Evolutionary conservation across 2,329 filamentous ascomycete genomes (phyloP).

Genomic region (Fusarium miscanthi): DNA sequence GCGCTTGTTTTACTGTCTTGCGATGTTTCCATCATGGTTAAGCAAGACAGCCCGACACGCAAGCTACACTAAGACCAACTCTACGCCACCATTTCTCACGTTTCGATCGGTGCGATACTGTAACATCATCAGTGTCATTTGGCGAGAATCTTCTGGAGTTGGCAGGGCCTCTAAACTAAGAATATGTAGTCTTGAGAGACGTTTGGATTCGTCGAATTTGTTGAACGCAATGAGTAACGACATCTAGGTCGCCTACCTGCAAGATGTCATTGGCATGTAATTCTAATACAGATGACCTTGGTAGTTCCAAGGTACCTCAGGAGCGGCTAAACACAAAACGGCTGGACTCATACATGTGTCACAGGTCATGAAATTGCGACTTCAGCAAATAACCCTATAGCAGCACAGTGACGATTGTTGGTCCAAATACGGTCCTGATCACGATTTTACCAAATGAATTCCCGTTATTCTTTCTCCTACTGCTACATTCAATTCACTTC

Average conservation of each 20-base stretch:
- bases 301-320: not conserved
- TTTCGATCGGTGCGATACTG: constrained; percentile 18
- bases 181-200: not conserved
- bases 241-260: not conserved
- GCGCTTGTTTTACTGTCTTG: constrained; percentile 29
- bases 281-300: not conserved
- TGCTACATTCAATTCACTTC: not conserved
- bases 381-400: constrained; percentile 13
- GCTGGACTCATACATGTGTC: constrained; percentile 15
- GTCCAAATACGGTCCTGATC: not conserved
- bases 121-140: constrained; percentile 26
- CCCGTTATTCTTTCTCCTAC: not conserved
- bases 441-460: not conserved
- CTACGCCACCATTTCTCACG: constrained; percentile 44
- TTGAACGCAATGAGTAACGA: not conserved
- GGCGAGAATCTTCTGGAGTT: constrained; percentile 2
- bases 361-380: constrained; percentile 15
- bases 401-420: constrained; percentile 10
- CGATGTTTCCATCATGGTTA: constrained; percentile 31
- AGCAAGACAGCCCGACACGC: constrained; percentile 42
- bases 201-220: not conserved
- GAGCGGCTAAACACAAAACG: constrained; percentile 4
- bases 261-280: not conserved
- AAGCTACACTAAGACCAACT: constrained; percentile 45
- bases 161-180: constrained; percentile 1